Evolutionary conservation across 306 rosid species (phyloP).

Genomic region (Canavalia ensiformis): DNA sequence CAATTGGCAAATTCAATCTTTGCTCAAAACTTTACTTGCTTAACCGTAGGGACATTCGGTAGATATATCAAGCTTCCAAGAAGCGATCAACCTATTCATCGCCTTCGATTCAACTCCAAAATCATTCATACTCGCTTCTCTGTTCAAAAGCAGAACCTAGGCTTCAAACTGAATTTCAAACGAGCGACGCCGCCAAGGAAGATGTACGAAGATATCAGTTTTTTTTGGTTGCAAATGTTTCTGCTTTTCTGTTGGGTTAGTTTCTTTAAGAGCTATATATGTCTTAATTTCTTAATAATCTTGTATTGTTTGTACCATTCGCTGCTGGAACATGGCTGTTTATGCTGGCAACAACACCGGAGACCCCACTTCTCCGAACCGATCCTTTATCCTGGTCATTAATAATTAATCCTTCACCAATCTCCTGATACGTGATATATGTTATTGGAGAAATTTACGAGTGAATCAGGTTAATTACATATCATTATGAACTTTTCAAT

Average conservation of each 20-base stretch:
- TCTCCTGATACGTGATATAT: background rate
- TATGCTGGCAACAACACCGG: conserved; percentile 44
- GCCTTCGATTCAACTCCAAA: conserved; percentile 36
- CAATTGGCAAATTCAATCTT: conserved; percentile 42
- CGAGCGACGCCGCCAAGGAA: conserved; percentile 23
- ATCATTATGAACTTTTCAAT: too few species aligned
- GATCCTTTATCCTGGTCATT: conserved; percentile 34
- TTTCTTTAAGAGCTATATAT: background rate
- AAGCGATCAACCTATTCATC: conserved; percentile 30
- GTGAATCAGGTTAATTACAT: too few species aligned
- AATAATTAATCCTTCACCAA: conserved; percentile 25
- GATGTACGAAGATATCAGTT: conserved; percentile 36
- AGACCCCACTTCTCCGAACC: conserved; percentile 41
- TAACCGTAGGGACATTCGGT: background rate
- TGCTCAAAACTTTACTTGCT: conserved; percentile 21
- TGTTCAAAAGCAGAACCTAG: conserved; percentile 15
- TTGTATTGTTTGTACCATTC: background rate
- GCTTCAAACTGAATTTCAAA: conserved; percentile 12
- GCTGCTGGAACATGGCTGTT: conserved; percentile 59
- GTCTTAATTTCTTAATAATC: conserved; percentile 20
- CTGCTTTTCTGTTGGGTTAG: too few species aligned
- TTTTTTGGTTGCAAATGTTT: background rate
- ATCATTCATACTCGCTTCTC: conserved; percentile 20
- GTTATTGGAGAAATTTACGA: too few species aligned
- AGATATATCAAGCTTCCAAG: conserved; percentile 42